Conservation (phyloP, 2,329 filamentous ascomycete species). For the Phaeosphaeria sp. region DNA sequence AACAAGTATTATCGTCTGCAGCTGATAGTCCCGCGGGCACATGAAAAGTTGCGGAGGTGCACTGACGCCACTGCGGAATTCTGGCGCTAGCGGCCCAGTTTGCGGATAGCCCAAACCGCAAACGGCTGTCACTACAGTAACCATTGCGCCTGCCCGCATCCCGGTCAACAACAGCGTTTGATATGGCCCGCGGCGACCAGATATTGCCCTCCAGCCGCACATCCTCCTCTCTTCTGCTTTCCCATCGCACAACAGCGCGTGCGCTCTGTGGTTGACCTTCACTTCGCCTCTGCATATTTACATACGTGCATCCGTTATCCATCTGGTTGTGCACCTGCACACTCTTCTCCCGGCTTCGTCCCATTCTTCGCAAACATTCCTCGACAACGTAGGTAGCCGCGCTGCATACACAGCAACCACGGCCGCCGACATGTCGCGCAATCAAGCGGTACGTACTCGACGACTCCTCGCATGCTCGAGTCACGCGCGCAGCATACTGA, state of each 20-base stretch:
- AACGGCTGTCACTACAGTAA: slow-evolving; percentile 28
- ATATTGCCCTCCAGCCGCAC: slow-evolving; percentile 23
- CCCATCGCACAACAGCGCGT: slow-evolving; percentile 35
- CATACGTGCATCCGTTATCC: slow-evolving; percentile 20
- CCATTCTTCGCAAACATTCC: slow-evolving; percentile 45
- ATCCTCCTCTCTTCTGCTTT: slow-evolving; percentile 34
- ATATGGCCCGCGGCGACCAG: slow-evolving; percentile 22
- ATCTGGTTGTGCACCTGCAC: slow-evolving; percentile 17
- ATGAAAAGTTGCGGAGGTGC: background rate
- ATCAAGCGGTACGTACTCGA: slow-evolving; percentile 48
- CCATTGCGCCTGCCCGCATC: slow-evolving; percentile 23
- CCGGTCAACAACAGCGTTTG: slow-evolving; percentile 31
- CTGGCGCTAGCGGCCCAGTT: background rate
- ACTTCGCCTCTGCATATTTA: slow-evolving; percentile 28
- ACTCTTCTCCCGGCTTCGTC: slow-evolving; percentile 33
- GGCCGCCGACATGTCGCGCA: slow-evolving; percentile 45
- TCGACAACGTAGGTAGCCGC: slow-evolving; percentile 27
- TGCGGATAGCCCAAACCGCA: background rate
- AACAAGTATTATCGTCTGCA: background rate
- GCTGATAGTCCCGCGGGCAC: background rate
- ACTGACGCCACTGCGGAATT: background rate
- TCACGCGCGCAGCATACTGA: slow-evolving; percentile 7
- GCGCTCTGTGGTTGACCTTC: slow-evolving; percentile 36
- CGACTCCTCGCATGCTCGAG: background rate
- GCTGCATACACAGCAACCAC: slow-evolving; percentile 27